phyloP scores from a whole-genome alignment of 768 basidiomycete species.

The Austroboletus eburneus region DNA sequence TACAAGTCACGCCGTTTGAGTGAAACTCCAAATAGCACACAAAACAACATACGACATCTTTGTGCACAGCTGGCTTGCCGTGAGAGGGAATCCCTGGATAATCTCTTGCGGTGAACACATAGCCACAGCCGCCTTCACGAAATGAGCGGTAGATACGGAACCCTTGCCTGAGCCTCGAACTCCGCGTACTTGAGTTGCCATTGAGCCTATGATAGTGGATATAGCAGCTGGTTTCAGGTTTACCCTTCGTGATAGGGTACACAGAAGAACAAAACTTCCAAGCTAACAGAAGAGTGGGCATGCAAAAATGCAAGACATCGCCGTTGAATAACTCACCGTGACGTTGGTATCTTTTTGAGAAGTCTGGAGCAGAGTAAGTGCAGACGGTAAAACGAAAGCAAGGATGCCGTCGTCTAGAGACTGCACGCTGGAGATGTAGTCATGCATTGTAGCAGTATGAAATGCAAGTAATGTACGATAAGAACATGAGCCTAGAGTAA shows the following conservation, averaged over 20 bases:
- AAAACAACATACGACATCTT: slow-evolving; percentile 44
- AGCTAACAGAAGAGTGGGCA: slow-evolving; percentile 40
- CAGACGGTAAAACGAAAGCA: slow-evolving; percentile 60
- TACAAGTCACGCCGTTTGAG: background rate
- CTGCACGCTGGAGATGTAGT: slow-evolving; percentile 63
- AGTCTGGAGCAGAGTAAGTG: slow-evolving; percentile 54
- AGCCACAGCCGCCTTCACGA: slow-evolving; percentile 60
- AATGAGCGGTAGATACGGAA: slow-evolving; percentile 50
- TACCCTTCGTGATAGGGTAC: slow-evolving; percentile 64
- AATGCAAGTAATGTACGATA: slow-evolving; percentile 79
- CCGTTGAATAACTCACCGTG: slow-evolving; percentile 38
- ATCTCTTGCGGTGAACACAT: slow-evolving; percentile 62
- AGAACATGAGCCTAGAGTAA: slow-evolving; percentile 30
- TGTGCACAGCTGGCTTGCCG: slow-evolving; percentile 38
- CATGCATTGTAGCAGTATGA: slow-evolving; percentile 74
- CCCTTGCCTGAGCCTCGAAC: slow-evolving; percentile 15
- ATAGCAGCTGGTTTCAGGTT: slow-evolving; percentile 55
- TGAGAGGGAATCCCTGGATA: slow-evolving; percentile 42
- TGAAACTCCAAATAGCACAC: background rate
- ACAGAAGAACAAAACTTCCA: slow-evolving; percentile 69
- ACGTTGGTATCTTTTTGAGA: slow-evolving; percentile 43
- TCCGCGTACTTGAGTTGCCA: slow-evolving; percentile 45
- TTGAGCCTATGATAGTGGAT: slow-evolving; percentile 50
- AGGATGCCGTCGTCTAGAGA: slow-evolving; percentile 60
- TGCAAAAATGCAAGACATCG: background rate